Base-by-base conservation (phyloP, 2,329 filamentous ascomycete species). In the Leptodontidium sp. region DNA sequence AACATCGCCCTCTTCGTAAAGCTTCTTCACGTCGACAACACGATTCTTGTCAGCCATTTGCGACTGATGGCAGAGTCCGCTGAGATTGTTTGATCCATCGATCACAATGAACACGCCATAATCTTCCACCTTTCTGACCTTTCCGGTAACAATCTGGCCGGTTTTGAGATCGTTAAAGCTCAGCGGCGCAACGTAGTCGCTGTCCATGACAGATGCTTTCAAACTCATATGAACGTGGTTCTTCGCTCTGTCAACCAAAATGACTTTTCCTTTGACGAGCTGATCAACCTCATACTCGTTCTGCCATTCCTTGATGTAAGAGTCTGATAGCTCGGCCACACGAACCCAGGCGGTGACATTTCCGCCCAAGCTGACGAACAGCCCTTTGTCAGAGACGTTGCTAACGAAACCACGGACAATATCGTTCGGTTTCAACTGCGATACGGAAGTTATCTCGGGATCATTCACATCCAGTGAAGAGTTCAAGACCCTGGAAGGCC, bases 241-340 rank as follows among this genome's bases (percentile, higher is more conserved):
- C 32, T 88, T 84, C 47, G 85, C 84, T 6, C 84, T 76, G 74
- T 98, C 92, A 32, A 94, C 87, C 2, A 89, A 84, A 58, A 92
- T 88, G 69, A 99, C 85, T 72, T 95, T 93, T 63, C 94, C 96
- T 80, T 91, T 93, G 65, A 99, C 93, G 6, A 99, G 85, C 80
- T 98, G 94, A 76, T 97, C 93, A 59, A 95, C 83, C 75, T 96
- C 90, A 81, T 95, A 98, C 55, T 90, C 85, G 45, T 92, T 88
- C 82, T 97, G 97, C 96, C 96, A 99, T 70, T 98, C 93, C 80
- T 98, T 98, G 75, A 99, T 82, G 79, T 90, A 99, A 8, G 88
- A 87, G 78, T 99, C 96, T 0, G 94, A 97, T 15, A 99, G 85
- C 78, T 98, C 94, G 11, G 91, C 88, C 64, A 98, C 91, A 74